Conservation (phyloP, 2,329 filamentous ascomycete genomes). For the Calonectria ilicicola region DNA sequence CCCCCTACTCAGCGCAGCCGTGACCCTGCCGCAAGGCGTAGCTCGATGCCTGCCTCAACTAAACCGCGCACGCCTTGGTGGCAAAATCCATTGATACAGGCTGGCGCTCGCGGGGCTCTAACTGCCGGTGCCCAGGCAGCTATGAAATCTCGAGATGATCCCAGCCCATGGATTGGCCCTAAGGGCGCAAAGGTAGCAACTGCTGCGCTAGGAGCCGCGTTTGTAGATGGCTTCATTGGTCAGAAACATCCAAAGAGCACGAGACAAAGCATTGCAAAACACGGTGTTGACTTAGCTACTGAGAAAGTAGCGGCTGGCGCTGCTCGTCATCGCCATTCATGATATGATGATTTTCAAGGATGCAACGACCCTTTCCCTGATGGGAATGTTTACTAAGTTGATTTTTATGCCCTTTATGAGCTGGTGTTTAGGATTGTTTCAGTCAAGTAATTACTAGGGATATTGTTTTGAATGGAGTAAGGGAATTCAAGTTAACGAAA, state of each 20-base stretch:
- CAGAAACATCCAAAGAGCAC: conserved; percentile 46
- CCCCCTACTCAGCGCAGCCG: conserved; percentile 33
- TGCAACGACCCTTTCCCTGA: not conserved
- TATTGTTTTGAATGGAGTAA: not conserved
- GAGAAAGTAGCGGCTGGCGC: conserved; percentile 22
- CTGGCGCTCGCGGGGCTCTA: conserved; percentile 60
- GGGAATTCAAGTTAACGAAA: not conserved
- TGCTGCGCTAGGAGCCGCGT: conserved; percentile 60
- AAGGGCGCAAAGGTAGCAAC: conserved; percentile 63
- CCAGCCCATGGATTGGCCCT: conserved; percentile 59
- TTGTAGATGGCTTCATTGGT: conserved; percentile 60
- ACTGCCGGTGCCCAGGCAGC: conserved; percentile 62
- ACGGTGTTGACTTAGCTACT: conserved; percentile 41
- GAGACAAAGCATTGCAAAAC: conserved; percentile 41
- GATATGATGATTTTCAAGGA: not conserved
- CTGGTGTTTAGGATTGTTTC: not conserved
- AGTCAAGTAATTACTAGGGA: not conserved
- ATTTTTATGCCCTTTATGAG: not conserved
- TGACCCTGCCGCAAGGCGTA: conserved; percentile 40
- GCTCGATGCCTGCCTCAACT: conserved; percentile 48
- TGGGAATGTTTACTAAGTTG: not conserved
- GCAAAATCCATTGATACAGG: conserved; percentile 52
- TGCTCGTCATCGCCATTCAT: conserved; percentile 17
- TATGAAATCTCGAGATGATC: conserved; percentile 58
- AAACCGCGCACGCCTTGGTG: conserved; percentile 47